These are phyloP conservation scores for Salix udensis DNA, from an alignment of 345 rosid genomes.

Conservation along the genomic window DNA sequence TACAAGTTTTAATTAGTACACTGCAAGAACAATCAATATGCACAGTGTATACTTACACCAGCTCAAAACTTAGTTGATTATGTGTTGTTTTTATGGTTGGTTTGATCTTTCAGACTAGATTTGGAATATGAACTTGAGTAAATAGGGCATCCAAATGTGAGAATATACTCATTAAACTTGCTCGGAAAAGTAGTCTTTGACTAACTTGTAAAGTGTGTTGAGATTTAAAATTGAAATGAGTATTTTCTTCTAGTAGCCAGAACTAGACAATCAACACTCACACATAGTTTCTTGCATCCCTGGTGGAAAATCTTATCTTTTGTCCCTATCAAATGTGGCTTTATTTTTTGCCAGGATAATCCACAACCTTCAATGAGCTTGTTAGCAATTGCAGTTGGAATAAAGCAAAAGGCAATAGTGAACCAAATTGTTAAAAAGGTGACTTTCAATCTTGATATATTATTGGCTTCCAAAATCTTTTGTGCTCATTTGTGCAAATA, in stretches of 20 bases:
- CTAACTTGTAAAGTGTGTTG: background rate
- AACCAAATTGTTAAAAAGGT: slow-evolving; percentile 69
- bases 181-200: background rate
- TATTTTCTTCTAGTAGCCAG: background rate
- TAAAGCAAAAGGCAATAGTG: slow-evolving; percentile 66
- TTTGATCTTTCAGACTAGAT: background rate
- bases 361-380: slow-evolving; percentile 39
- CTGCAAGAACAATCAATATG: background rate
- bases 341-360: slow-evolving; percentile 34
- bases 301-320: background rate
- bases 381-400: slow-evolving; percentile 69
- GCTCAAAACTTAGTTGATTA: background rate
- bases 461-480: slow-evolving; percentile 1
- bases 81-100: background rate
- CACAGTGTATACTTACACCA: background rate
- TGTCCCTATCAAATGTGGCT: background rate
- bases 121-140: background rate
- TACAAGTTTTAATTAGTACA: background rate
- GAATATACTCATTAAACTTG: background rate
- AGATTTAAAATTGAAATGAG: background rate
- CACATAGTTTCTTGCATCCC: background rate
- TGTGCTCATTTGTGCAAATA: slow-evolving; percentile 1
- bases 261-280: background rate
- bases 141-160: background rate
- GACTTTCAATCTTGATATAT: background rate